These are phyloP conservation scores for Pleurostoma richardsiae DNA, from an alignment of 2,329 filamentous ascomycete genomes.

Conservation along the genomic window DNA sequence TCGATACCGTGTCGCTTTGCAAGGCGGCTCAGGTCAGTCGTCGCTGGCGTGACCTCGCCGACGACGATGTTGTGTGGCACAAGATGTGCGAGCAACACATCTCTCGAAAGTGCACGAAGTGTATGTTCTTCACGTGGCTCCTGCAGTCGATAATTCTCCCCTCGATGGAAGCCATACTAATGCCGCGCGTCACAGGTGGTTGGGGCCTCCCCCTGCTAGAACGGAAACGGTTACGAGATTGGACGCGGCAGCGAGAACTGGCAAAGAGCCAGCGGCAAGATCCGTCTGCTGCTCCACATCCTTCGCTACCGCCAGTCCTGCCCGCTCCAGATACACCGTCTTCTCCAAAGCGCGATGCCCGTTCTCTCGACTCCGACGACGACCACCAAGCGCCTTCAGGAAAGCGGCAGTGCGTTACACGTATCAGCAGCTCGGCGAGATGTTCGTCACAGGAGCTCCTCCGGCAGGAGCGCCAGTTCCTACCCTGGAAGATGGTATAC, in stretches of 20 bases:
- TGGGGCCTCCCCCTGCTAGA: constrained; percentile 91
- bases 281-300: constrained; percentile 11
- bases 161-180: too few relatives aligned
- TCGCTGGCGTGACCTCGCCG: constrained; percentile 83
- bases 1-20: constrained; percentile 91
- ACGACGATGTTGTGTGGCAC: constrained; percentile 97
- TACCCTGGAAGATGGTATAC: constrained; percentile 97
- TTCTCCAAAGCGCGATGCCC: constrained; percentile 26
- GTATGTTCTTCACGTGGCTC: constrained; percentile 24
- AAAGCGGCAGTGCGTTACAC: constrained; percentile 29
- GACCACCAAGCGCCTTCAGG: constrained; percentile 8
- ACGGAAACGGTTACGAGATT: constrained; percentile 78
- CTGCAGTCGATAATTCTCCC: too few relatives aligned
- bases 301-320: constrained; percentile 21
- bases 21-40: constrained; percentile 93
- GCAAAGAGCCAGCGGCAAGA: constrained; percentile 26
- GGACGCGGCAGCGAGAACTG: constrained; percentile 78
- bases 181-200: constrained; percentile 33
- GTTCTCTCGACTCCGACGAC: constrained; percentile 15
- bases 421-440: constrained; percentile 10
- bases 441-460: constrained; percentile 17
- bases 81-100: constrained; percentile 98
- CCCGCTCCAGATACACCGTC: constrained; percentile 13
- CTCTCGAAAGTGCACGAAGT: constrained; percentile 88
- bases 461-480: constrained; percentile 33